These are phyloP conservation scores for Nasturtium officinale DNA, from an alignment of 345 rosid genomes.

Conservation along the genomic window DNA sequence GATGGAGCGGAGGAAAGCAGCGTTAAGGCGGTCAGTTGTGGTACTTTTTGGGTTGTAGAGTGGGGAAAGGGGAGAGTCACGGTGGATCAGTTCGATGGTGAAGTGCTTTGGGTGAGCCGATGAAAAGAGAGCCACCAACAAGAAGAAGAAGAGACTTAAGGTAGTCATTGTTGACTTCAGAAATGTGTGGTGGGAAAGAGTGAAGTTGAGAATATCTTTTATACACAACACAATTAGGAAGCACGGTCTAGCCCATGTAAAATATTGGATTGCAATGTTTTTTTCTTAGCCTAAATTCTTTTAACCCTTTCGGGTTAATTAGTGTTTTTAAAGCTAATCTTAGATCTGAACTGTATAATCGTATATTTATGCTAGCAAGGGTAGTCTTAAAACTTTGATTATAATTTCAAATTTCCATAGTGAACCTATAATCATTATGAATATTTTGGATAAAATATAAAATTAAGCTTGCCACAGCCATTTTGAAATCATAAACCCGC, in stretches of 20 bases:
- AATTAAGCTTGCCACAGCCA: background rate
- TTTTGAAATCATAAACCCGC: conserved; percentile 1
- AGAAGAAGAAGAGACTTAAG: background rate
- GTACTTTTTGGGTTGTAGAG: conserved; percentile 47
- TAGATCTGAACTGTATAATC: no score
- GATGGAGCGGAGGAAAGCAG: conserved; percentile 53
- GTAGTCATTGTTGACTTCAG: conserved; percentile 16
- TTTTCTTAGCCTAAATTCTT: no score
- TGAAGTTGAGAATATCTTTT: conserved; percentile 14
- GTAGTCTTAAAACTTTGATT: background rate
- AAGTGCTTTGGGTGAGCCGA: conserved; percentile 27
- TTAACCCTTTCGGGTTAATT: no score
- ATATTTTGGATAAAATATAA: background rate
- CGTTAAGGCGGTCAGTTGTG: conserved; percentile 43
- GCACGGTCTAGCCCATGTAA: no score
- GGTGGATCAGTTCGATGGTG: conserved; percentile 51
- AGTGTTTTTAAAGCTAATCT: no score
- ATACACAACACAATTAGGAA: conserved; percentile 20
- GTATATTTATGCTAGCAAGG: background rate
- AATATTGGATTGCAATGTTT: background rate
- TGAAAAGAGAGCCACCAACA: conserved; percentile 22
- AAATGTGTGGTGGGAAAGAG: background rate
- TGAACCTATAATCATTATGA: background rate
- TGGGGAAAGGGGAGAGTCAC: conserved; percentile 62
- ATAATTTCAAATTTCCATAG: background rate